phyloP scores from a whole-genome alignment of 108 stramenopile species.

The Skeletonema grethae region DNA sequence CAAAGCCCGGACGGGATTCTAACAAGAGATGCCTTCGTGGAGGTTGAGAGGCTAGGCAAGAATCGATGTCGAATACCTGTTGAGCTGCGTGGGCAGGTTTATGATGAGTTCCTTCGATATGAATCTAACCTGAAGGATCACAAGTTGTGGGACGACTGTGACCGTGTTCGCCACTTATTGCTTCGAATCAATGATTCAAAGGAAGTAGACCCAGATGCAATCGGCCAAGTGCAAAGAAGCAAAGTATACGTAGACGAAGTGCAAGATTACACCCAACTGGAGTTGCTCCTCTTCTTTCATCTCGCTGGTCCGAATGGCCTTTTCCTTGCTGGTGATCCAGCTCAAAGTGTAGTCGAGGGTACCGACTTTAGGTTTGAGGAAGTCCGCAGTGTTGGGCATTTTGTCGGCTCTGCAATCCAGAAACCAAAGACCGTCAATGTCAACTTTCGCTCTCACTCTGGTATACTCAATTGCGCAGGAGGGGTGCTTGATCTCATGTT shows the following conservation, averaged over 20 bases:
- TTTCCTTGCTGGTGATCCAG: slow-evolving; percentile 60
- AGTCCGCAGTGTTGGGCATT: slow-evolving; percentile 26
- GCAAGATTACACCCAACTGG: slow-evolving; percentile 60
- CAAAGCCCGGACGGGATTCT: no score
- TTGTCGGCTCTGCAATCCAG: slow-evolving; percentile 16
- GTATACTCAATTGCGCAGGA: slow-evolving; percentile 51
- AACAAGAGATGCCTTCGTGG: no score
- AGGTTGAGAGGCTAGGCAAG: no score
- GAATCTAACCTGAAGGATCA: no score
- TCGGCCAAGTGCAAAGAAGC: not conserved
- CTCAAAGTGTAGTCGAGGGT: slow-evolving; percentile 57
- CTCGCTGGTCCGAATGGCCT: slow-evolving; percentile 34
- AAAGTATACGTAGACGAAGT: slow-evolving; percentile 30
- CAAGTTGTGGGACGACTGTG: no score
- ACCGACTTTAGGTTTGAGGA: slow-evolving; percentile 66
- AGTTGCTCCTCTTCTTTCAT: slow-evolving; percentile 50
- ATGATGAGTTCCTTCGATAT: no score
- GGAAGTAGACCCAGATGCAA: not conserved
- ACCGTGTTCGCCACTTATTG: no score
- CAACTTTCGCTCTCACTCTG: slow-evolving; percentile 62
- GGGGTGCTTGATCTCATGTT: slow-evolving; percentile 43
- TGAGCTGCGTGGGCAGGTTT: no score
- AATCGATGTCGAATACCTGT: no score
- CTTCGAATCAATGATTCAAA: not conserved
- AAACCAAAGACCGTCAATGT: slow-evolving; percentile 44